phyloP scores from a whole-genome alignment of 139 green algal genomes.

The Zygnema cylindricum region DNA sequence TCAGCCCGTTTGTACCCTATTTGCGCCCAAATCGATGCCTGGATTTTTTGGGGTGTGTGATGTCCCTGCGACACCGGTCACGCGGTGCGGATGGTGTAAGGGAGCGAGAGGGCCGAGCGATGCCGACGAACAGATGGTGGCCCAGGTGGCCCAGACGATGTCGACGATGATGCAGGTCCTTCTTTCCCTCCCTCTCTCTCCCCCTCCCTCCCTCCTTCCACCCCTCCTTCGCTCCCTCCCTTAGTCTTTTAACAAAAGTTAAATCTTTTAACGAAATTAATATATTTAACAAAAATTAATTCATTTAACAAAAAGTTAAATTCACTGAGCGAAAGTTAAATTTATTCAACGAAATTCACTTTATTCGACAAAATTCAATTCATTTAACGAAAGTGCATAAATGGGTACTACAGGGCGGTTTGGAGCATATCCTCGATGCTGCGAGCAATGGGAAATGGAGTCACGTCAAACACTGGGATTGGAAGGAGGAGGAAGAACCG shows the following conservation, averaged over 20 bases:
- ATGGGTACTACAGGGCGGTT: conserved; percentile 1
- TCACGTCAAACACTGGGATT: conserved; percentile 2
- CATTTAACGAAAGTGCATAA: background rate
- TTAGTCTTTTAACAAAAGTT: background rate
- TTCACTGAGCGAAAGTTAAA: background rate
- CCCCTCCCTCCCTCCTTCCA: background rate
- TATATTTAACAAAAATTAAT: too few species aligned
- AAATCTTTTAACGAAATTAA: background rate
- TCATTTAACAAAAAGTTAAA: too few species aligned
- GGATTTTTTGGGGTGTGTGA: conserved; percentile 47
- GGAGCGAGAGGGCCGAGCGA: conserved; percentile 20
- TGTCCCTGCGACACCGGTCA: background rate
- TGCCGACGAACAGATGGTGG: conserved; percentile 44
- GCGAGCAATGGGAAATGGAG: background rate
- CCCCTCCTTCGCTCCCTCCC: too few species aligned
- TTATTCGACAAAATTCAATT: background rate
- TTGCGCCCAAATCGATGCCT: conserved; percentile 10
- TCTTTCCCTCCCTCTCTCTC: background rate
- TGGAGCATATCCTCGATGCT: conserved; percentile 3
- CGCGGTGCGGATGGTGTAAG: conserved; percentile 36
- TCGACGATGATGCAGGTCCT: conserved; percentile 51
- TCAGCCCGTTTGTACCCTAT: conserved; percentile 25
- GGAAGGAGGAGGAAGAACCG: background rate
- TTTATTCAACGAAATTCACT: background rate
- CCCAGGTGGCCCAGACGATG: conserved; percentile 42